Base-by-base conservation (phyloP, 441 rosid genomes). In the Adansonia gregorii region DNA sequence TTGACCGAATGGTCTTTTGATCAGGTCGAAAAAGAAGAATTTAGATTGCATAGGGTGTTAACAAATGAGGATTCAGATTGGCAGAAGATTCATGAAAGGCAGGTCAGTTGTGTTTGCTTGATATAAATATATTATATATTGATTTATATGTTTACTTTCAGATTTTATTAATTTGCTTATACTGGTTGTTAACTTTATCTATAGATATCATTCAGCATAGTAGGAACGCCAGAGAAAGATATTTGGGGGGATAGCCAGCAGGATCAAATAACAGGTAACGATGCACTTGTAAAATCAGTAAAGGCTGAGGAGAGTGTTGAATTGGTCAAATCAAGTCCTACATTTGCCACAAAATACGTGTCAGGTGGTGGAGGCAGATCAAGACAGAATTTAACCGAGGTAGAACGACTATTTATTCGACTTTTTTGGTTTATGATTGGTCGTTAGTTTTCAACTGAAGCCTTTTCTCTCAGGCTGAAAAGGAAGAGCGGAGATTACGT, bases 51-150 rank as follows among this genome's bases (percentile, higher is more conserved):
- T 35, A 85, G 98, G 83, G 85, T 92, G 72, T 82, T 91, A 80
- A 93, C 98, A 78, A 91, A 95, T 80, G 89, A 97, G 84, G 98
- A 92, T 81, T 90, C 98, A 19, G 98, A 97, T 11, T 87, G 98
- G 83, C 97, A 91, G 79, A 93, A 97, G 2, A 95, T 95, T 85
- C 91, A 89, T 0, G 90, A 94, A 9, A 84, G 98, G 75, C 97
- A 93, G 97, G 98, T 92, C 0, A 27, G 65, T 19, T 35, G 52
- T 55, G 51, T 55, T 52, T 72, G 83, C 12, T 19, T 45, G 60
- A 27, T 27, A 27, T 27, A 27, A 27, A 27, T 66, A 15, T 52
- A 46, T 22, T 55, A 10, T 41, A 11, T 24, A 17, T 79, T 56
- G 19, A 41, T 8, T 39, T 74, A 35, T 46, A 71, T 31, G 20